A percentile compares a stretch with the other conserved stretches of the same genome.
These are phyloP conservation scores for Vishniacozyma victoriae DNA, from an alignment of 768 basidiomycete species.

Conservation along the genomic window DNA sequence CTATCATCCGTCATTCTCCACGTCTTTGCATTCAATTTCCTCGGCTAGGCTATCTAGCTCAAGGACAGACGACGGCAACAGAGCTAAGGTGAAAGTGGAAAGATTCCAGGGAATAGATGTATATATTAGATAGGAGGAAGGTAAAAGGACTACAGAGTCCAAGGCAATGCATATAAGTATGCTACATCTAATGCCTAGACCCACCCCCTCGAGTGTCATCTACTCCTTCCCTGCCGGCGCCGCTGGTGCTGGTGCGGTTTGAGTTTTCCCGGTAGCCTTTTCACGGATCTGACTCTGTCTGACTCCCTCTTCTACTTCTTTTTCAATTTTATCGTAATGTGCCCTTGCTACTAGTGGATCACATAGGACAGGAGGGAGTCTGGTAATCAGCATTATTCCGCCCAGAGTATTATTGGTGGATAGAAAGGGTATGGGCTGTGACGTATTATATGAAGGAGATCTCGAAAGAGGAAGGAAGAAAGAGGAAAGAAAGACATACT, in stretches of 20 bases:
- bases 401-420: background rate
- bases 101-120: background rate
- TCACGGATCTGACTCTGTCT: slow-evolving; percentile 7
- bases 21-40: slow-evolving; percentile 97
- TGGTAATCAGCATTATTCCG: slow-evolving; percentile 1
- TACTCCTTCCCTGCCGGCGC: too few relatives aligned
- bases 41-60: slow-evolving; percentile 59
- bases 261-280: too few relatives aligned
- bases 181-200: too few relatives aligned
- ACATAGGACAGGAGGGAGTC: slow-evolving; percentile 27
- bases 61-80: background rate
- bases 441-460: background rate
- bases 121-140: background rate
- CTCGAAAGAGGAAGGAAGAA: background rate
- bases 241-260: too few relatives aligned
- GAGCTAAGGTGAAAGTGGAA: background rate
- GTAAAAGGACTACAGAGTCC: background rate
- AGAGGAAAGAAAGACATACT: slow-evolving; percentile 21
- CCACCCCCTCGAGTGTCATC: too few relatives aligned
- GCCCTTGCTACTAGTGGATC: slow-evolving; percentile 25
- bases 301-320: slow-evolving; percentile 32
- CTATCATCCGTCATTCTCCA: slow-evolving; percentile 92
- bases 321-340: slow-evolving; percentile 32
- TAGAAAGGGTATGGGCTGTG: background rate
- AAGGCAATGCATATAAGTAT: too few relatives aligned